A percentile compares a stretch with the other conserved stretches of the same genome.
phyloP scores from a whole-genome alignment of 345 rosid species.

The Firmiana major region DNA sequence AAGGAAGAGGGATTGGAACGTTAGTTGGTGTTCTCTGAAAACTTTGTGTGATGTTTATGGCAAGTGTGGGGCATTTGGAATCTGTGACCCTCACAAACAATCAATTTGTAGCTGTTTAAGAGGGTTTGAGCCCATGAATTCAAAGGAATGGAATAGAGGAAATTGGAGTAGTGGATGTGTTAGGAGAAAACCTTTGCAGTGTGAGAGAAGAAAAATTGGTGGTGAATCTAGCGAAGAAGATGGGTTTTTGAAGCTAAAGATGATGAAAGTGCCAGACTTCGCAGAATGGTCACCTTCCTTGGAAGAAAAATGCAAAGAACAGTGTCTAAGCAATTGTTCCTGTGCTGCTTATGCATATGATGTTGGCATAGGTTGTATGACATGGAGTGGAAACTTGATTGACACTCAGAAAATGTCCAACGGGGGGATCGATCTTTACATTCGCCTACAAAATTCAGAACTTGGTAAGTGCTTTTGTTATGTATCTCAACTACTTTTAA shows the following conservation, averaged over 20 bases:
- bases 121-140: slow-evolving; percentile 47
- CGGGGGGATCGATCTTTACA: slow-evolving; percentile 36
- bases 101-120: slow-evolving; percentile 49
- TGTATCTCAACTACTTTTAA: too few species aligned
- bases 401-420: slow-evolving; percentile 32
- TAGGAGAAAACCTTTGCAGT: slow-evolving; percentile 34
- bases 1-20: slow-evolving; percentile 14
- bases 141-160: slow-evolving; percentile 35
- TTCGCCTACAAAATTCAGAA: slow-evolving; percentile 47
- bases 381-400: slow-evolving; percentile 38
- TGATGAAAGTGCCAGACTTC: slow-evolving; percentile 36
- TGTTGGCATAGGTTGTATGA: slow-evolving; percentile 39
- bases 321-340: slow-evolving; percentile 44
- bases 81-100: slow-evolving; percentile 18
- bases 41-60: slow-evolving; percentile 42
- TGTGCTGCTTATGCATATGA: slow-evolving; percentile 49
- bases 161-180: slow-evolving; percentile 50
- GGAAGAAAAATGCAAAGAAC: slow-evolving; percentile 26
- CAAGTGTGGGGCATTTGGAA: slow-evolving; percentile 46
- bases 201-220: slow-evolving; percentile 27
- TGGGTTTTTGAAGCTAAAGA: slow-evolving; percentile 33
- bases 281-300: slow-evolving; percentile 17
- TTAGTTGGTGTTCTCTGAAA: neutral
- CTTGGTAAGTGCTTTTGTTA: slow-evolving; percentile 23
- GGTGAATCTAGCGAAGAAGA: slow-evolving; percentile 29